These are phyloP conservation scores for Cryptococcus floricola DNA, from an alignment of 1,284 basidiomycete genomes.

Conservation along the genomic window DNA sequence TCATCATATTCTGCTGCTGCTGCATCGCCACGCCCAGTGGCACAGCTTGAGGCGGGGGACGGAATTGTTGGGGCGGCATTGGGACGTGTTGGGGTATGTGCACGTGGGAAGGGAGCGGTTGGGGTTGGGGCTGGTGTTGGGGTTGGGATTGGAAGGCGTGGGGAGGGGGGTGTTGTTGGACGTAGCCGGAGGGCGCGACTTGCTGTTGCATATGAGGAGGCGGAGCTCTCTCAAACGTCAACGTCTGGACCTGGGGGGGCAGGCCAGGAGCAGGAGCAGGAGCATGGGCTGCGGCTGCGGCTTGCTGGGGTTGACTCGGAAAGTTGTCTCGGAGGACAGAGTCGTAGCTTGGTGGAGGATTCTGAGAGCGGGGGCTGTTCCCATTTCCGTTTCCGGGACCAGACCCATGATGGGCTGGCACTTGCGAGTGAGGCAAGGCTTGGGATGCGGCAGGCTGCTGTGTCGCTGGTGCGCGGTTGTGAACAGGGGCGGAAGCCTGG, in stretches of 20 bases:
- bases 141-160: neutral
- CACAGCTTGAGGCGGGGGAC: too few relatives aligned
- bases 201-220: neutral
- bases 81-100: too few relatives aligned
- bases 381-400: too few relatives aligned
- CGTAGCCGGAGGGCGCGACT: neutral
- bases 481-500: too few relatives aligned
- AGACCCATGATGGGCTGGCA: neutral
- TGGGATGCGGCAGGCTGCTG: slow-evolving; percentile 3
- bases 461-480: neutral
- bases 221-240: neutral
- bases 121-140: neutral
- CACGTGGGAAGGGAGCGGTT: neutral
- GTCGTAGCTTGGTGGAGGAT: slow-evolving; percentile 5
- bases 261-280: neutral
- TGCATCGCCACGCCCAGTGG: too few relatives aligned
- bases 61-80: too few relatives aligned
- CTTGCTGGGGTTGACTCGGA: neutral
- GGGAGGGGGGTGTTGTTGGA: neutral
- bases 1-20: too few relatives aligned
- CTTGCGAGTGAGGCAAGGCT: neutral
- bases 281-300: neutral
- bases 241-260: neutral
- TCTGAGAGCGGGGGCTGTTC: slow-evolving; percentile 3
- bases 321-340: neutral